A percentile compares a stretch with the other conserved stretches of the same genome.
These are phyloP conservation scores for Wickerhamiella domercqiae DNA, from an alignment of 805 yeast genomes.

Conservation along the genomic window DNA sequence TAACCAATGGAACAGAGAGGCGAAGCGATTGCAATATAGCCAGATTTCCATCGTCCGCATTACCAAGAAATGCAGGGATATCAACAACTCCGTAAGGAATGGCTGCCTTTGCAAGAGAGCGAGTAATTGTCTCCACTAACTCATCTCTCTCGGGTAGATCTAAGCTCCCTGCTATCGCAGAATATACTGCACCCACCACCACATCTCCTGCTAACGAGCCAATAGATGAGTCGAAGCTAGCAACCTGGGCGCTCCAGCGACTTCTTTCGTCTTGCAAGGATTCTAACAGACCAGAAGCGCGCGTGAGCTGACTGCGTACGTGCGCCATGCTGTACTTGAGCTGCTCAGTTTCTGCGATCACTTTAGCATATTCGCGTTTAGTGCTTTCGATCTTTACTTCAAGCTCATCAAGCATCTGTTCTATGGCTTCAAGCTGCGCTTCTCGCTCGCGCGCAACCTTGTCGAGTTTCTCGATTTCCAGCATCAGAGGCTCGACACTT, in stretches of 20 bases:
- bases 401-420: conserved; percentile 65
- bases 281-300: conserved; percentile 49
- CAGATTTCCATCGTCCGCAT: conserved; percentile 32
- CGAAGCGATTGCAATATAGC: conserved; percentile 34
- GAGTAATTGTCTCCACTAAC: conserved; percentile 20
- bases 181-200: conserved; percentile 44
- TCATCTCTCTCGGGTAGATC: conserved; percentile 34
- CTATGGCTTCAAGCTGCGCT: conserved; percentile 51
- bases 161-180: conserved; percentile 43
- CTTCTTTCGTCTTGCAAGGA: conserved; percentile 49
- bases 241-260: conserved; percentile 58
- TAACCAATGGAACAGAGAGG: conserved; percentile 45
- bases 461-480: conserved; percentile 50
- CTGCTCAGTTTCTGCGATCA: conserved; percentile 66
- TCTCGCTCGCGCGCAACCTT: conserved; percentile 31
- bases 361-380: conserved; percentile 49
- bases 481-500: conserved; percentile 54
- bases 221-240: conserved; percentile 33
- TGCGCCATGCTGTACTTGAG: conserved; percentile 54
- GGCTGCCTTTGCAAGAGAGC: conserved; percentile 26
- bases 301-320: conserved; percentile 43
- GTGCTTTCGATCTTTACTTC: conserved; percentile 52
- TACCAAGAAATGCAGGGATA: conserved; percentile 11
- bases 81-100: conserved; percentile 24
- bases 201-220: conserved; percentile 47